Evolutionary conservation across 2,329 filamentous ascomycete genomes (phyloP).

Genomic region (Cordyceps javanica): DNA sequence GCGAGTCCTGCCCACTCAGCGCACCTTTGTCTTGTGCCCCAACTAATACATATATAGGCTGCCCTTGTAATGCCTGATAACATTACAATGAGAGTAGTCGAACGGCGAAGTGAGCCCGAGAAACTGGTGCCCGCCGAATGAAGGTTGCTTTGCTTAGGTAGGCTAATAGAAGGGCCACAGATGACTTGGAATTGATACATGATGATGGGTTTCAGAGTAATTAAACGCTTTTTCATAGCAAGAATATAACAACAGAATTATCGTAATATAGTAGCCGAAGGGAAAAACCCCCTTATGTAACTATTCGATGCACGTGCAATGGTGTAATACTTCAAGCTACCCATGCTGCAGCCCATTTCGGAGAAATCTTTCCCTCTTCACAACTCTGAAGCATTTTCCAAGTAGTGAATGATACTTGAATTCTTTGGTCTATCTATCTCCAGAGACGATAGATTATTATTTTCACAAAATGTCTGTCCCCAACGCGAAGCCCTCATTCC

Average conservation of each 20-base stretch:
- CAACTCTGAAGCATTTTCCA: neutral
- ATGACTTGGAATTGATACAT: no score
- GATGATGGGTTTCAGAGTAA: no score
- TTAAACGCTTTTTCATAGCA: no score
- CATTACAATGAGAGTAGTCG: neutral
- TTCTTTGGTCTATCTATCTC: no score
- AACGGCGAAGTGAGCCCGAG: neutral
- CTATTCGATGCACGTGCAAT: neutral
- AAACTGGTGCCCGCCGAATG: neutral
- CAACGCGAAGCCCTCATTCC: neutral
- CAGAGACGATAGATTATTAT: no score
- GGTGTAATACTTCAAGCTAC: neutral
- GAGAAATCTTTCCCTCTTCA: neutral
- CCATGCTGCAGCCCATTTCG: neutral
- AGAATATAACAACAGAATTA: no score
- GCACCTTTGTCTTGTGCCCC: rapidly evolving
- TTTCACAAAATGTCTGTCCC: neutral
- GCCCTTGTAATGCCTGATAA: neutral
- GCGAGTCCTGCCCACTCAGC: no score
- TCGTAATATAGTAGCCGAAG: neutral
- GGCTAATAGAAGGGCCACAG: neutral
- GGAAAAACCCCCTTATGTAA: neutral
- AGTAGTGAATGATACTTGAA: no score
- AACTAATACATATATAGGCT: neutral
- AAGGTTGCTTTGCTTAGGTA: no score